These are phyloP conservation scores for Sonneratia alba DNA, from an alignment of 345 rosid genomes.

Conservation along the genomic window DNA sequence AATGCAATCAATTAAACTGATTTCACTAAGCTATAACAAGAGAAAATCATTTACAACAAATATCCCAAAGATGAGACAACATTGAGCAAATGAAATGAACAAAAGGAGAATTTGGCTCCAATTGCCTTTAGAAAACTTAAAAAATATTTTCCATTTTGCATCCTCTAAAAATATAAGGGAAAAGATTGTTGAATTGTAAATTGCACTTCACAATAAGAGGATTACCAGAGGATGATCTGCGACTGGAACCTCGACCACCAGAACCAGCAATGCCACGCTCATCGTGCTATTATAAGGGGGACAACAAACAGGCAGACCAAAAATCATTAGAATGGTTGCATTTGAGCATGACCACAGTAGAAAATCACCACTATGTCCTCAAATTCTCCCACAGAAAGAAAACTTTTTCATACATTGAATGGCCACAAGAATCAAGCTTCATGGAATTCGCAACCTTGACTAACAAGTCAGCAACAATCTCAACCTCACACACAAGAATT, in stretches of 20 bases:
- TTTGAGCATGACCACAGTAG: constrained; percentile 29
- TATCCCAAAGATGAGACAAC: not conserved
- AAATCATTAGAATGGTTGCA: constrained; percentile 49
- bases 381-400: constrained; percentile 13
- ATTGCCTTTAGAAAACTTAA: not conserved
- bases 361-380: constrained; percentile 21
- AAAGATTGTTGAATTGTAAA: not conserved
- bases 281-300: constrained; percentile 85
- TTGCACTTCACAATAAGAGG: not conserved
- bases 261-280: constrained; percentile 54
- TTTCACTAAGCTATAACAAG: not conserved
- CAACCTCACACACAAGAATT: not conserved
- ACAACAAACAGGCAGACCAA: constrained; percentile 59
- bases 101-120: not conserved
- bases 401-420: constrained; percentile 34
- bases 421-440: constrained; percentile 15
- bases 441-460: not conserved
- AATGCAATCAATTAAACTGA: not conserved
- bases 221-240: constrained; percentile 50
- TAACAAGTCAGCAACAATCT: not conserved
- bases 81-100: not conserved
- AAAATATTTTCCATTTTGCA: not conserved
- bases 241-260: constrained; percentile 52
- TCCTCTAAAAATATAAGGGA: not conserved
- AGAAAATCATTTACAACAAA: not conserved